Evolutionary conservation across 2,329 filamentous ascomycete genomes (phyloP), one percentile per base, ranked within the genome.

Genomic region (Incumbomyces lentus): DNA sequence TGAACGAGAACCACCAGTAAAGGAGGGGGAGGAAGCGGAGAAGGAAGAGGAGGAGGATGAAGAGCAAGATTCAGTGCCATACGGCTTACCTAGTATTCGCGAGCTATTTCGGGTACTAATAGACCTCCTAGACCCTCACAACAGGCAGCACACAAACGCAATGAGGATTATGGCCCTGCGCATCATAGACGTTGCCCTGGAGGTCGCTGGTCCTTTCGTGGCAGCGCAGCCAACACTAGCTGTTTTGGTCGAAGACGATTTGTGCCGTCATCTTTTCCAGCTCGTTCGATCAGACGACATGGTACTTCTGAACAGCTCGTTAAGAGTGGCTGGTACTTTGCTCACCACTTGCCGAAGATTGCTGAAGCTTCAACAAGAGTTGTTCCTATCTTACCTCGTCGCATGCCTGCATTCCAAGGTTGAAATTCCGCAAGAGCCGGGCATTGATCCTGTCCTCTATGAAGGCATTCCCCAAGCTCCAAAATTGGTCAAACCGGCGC

Each of bases 131-230:
- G 88, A 98, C 60, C 92, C 93, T 1, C 86, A 95, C 59, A 90
- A 96, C 64, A 82, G 80, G 44, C 86, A 90, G 57, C 86, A 95
- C 63, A 93, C 88, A 2, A 92, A 98, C 61, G 83, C 86, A 1
- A 92, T 96, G 83, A 80, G 90, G 56, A 87, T 98, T 34, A 98
- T 98, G 89, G 92, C 92, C 14, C 69, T 98, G 54, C 81, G 92
- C 36, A 96, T 98, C 53, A 92, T 98, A 46, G 92, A 98, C 63
- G 92, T 98, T 37, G 92, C 92, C 1, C 76, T 98, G 17, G 92
- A 98, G 66, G 90, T 98, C 48, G 88, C 92, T 1, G 92, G 92
- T 0, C 90, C 92, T 3, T 94, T 89, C 6, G 95, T 98, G 60
- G 86, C 89, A 40, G 84, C 85, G 52, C 92, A 98, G 62, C 89